Percentiles rank a stretch among this genome's conserved stretches.
These are phyloP conservation scores for Malassezia dermatis DNA, from an alignment of 1,284 basidiomycete species.

Conservation along the genomic window DNA sequence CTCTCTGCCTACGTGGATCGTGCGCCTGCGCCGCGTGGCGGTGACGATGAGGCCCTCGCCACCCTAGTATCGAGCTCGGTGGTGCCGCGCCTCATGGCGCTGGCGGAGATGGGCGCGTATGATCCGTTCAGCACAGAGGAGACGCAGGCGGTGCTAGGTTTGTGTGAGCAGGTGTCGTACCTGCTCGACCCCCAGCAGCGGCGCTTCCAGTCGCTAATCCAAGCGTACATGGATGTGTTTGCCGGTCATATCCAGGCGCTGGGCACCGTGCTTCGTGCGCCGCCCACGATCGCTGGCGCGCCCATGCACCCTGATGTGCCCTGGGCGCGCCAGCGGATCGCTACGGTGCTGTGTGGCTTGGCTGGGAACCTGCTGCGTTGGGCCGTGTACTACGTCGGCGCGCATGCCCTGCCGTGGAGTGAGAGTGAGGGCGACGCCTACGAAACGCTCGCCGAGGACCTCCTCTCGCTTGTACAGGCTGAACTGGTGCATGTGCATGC, in stretches of 20 bases:
- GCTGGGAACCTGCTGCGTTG: conserved; percentile 8
- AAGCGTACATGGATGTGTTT: conserved; percentile 13
- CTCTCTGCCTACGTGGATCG: conserved; percentile 7
- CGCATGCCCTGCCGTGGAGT: conserved; percentile 11
- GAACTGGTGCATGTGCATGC: not conserved
- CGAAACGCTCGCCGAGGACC: not conserved
- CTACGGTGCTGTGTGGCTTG: not conserved
- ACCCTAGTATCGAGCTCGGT: conserved; percentile 26
- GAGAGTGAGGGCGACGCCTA: not conserved
- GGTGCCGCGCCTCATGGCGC: conserved; percentile 17
- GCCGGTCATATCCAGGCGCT: not conserved
- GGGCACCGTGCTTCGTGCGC: not conserved
- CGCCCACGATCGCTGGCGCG: not conserved
- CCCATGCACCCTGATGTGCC: conserved; percentile 10
- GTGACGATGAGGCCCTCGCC: conserved; percentile 31
- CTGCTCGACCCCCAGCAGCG: conserved; percentile 18
- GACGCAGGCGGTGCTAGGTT: conserved; percentile 16
- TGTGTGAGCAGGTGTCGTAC: conserved; percentile 22
- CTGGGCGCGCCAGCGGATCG: not conserved
- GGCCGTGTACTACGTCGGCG: conserved; percentile 3
- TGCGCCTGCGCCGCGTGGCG: conserved; percentile 16
- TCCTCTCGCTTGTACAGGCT: not conserved
- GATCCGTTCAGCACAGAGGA: conserved; percentile 23
- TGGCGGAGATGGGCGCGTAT: conserved; percentile 22
- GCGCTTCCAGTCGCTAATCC: conserved; percentile 18